Evolutionary conservation across 225 moss, liverwort and hornwort species (phyloP).

Genomic region (Sphagnum contortum): DNA sequence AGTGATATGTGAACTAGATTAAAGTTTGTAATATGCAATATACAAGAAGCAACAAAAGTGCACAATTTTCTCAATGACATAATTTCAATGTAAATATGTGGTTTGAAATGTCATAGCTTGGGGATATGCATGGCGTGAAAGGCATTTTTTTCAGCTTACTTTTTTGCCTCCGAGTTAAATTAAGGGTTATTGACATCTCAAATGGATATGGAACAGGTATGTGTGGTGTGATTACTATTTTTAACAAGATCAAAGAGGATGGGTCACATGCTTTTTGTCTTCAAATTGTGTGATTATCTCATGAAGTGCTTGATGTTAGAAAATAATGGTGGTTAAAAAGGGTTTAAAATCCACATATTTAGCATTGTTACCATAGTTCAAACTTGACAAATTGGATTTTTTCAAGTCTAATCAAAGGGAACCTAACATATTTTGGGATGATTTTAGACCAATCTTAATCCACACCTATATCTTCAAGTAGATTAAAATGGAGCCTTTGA

Average conservation of each 20-base stretch:
- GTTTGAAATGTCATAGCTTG: conserved; percentile 18
- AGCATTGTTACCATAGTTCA: background rate
- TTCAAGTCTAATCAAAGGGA: background rate
- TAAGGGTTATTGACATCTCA: conserved; percentile 31
- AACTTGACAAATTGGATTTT: too few relatives aligned
- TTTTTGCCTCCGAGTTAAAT: conserved; percentile 22
- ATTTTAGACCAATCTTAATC: background rate
- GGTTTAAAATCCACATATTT: too few relatives aligned
- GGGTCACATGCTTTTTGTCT: background rate
- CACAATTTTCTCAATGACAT: too few relatives aligned
- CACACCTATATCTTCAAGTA: too few relatives aligned
- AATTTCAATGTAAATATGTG: too few relatives aligned
- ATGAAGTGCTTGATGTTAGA: background rate
- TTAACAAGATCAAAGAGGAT: background rate
- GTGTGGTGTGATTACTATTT: too few relatives aligned
- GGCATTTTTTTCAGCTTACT: conserved; percentile 18
- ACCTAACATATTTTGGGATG: too few relatives aligned
- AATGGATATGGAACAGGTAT: conserved; percentile 34
- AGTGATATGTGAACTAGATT: background rate
- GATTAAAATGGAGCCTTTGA: too few relatives aligned
- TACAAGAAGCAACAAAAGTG: too few relatives aligned
- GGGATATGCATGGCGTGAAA: conserved; percentile 37
- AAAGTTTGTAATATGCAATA: background rate
- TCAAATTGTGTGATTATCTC: background rate
- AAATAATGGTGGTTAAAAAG: background rate